Evolutionary conservation across 805 yeast genomes (phyloP), one percentile per base, ranked within the genome.

Genomic region (Starmerella bombicola): DNA sequence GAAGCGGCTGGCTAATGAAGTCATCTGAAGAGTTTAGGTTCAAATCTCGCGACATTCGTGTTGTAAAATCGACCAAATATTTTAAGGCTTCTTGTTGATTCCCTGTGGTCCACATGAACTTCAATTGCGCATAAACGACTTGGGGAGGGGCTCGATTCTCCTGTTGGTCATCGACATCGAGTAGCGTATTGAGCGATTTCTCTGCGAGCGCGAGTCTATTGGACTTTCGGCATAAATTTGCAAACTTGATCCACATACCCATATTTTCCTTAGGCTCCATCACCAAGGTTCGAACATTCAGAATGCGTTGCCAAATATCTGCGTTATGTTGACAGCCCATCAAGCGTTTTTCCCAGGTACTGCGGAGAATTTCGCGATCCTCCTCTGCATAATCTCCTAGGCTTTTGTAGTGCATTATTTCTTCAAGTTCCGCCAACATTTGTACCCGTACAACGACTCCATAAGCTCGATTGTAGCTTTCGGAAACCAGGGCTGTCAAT

Each of bases 211-310:
- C 88, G 51, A 84, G 66, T 48, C 99, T 69, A 5, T 95, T 95
- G 15, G 95, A 80, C 62, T 91, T 91, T 47, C 98, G 73, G 58
- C 97, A 85, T 43, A 91, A 66, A 55, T 91, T 91, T 17, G 98
- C 97, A 68, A 91, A 93, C 60, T 91, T 86, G 54, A 91, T 88
- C 95, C 97, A 85, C 73, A 86, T 83, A 40, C 82, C 91, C 91
- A 86, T 80, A 57, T 91, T 96, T 54, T 91, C 93, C 50, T 86
- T 83, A 2, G 98, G 99, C 48, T 80, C 79, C 33, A 91, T 81
- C 12, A 91, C 97, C 35, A 91, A 67, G 0, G 96, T 88, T 42
- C 98, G 70, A 2, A 88, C 95, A 57, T 86, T 82, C 45, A 91
- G 69, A 75, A 91, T 78, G 55, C 96, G 69, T 59, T 88, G 96